A percentile compares a stretch with the other conserved stretches of the same genome.
phyloP scores from a whole-genome alignment of 495 filamentous ascomycete genomes.

The Penicillium coffeae region DNA sequence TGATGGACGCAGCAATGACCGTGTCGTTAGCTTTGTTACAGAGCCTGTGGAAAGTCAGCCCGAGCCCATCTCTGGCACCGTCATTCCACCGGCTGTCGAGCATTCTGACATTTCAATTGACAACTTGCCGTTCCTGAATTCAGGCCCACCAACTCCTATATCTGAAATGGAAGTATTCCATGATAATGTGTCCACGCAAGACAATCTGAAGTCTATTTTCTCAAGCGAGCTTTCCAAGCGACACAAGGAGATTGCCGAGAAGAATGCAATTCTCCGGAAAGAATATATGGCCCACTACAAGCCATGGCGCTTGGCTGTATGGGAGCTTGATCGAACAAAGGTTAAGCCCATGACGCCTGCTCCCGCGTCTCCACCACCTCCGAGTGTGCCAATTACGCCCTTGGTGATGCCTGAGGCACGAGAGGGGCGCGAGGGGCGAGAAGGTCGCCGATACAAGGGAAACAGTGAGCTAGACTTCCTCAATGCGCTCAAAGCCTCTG shows the following conservation, averaged over 20 bases:
- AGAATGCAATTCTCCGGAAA: slow-evolving; percentile 38
- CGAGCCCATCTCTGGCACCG: slow-evolving; percentile 9
- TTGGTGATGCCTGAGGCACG: slow-evolving; percentile 40
- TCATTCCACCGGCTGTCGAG: slow-evolving; percentile 5
- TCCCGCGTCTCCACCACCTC: slow-evolving; percentile 47
- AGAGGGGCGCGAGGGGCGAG: slow-evolving; percentile 34
- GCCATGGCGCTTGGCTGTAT: slow-evolving; percentile 44
- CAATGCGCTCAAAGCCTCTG: slow-evolving; percentile 70
- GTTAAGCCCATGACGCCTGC: slow-evolving; percentile 48
- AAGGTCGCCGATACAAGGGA: slow-evolving; percentile 59
- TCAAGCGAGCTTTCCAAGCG: slow-evolving; percentile 34
- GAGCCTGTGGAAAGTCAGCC: neutral
- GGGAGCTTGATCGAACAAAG: slow-evolving; percentile 61
- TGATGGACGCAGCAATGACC: slow-evolving; percentile 1
- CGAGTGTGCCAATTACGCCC: slow-evolving; percentile 34
- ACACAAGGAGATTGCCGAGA: slow-evolving; percentile 39
- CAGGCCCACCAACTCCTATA: slow-evolving; percentile 47
- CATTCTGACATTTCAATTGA: slow-evolving; percentile 29
- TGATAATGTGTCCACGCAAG: slow-evolving; percentile 35
- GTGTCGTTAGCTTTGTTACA: slow-evolving; percentile 13
- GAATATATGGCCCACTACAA: slow-evolving; percentile 44
- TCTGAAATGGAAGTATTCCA: slow-evolving; percentile 48
- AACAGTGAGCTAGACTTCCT: slow-evolving; percentile 76
- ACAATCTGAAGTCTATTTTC: slow-evolving; percentile 34
- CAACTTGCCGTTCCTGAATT: slow-evolving; percentile 45